A percentile compares a stretch with the other conserved stretches of the same genome.
These are phyloP conservation scores for Chrysanthemum makinoi DNA, from an alignment of 129 eudicot genomes.

Conservation along the genomic window DNA sequence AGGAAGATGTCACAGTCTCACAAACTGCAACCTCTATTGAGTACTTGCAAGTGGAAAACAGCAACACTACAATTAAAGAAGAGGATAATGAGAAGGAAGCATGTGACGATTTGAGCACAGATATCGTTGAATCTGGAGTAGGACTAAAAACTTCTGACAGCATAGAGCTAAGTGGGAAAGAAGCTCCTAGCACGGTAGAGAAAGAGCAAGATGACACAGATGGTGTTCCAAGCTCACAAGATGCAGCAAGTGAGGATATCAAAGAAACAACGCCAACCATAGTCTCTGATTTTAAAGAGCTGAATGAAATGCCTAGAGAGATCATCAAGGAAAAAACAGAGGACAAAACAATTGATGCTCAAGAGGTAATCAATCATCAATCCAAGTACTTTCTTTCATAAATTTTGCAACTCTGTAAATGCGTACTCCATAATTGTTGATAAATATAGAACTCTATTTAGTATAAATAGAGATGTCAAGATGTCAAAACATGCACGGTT, in stretches of 20 bases:
- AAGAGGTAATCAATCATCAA: slow-evolving; percentile 19
- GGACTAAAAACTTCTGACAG: neutral
- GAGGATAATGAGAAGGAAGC: slow-evolving; percentile 1
- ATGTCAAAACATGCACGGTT: no score
- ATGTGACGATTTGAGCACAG: slow-evolving; percentile 8
- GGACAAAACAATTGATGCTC: slow-evolving; percentile 17
- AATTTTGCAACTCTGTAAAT: neutral
- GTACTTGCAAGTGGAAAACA: no score
- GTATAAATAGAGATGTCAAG: no score
- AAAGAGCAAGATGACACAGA: neutral
- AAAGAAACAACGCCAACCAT: slow-evolving; percentile 5
- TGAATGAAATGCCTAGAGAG: slow-evolving; percentile 14
- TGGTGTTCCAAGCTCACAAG: slow-evolving; percentile 10
- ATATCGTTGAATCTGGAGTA: slow-evolving; percentile 11
- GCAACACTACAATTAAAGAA: neutral
- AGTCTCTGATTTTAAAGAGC: slow-evolving; percentile 20
- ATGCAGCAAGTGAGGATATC: slow-evolving; percentile 14
- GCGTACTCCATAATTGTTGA: slow-evolving; percentile 4
- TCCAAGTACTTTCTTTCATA: neutral
- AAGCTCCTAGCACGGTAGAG: neutral
- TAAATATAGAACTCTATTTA: neutral
- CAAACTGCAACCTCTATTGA: no score
- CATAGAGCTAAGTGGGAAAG: neutral
- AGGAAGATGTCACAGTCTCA: no score
- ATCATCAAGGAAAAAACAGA: slow-evolving; percentile 7